Conservation (phyloP, 495 filamentous ascomycete genomes). For the Penicillium fimorum region DNA sequence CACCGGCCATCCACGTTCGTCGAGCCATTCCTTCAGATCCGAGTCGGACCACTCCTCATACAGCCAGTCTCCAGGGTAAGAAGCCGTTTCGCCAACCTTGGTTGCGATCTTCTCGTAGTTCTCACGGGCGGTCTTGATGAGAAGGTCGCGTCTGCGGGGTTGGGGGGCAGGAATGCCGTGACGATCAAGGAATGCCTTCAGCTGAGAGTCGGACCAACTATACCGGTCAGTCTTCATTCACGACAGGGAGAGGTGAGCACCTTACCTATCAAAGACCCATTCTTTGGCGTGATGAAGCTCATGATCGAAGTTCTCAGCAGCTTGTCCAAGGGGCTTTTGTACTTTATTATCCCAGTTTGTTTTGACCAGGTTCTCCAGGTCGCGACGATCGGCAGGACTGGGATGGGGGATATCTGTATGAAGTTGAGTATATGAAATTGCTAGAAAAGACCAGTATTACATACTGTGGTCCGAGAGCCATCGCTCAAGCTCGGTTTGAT, state of each 20-base stretch:
- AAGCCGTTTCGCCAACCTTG: slow-evolving; percentile 74
- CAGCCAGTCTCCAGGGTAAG: slow-evolving; percentile 95
- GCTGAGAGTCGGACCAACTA: slow-evolving; percentile 79
- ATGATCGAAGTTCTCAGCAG: slow-evolving; percentile 67
- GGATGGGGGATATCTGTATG: slow-evolving; percentile 75
- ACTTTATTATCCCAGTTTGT: slow-evolving; percentile 79
- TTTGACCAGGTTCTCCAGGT: slow-evolving; percentile 81
- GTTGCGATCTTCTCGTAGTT: slow-evolving; percentile 80
- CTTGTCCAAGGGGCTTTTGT: slow-evolving; percentile 68
- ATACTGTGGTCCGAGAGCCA: slow-evolving; percentile 86
- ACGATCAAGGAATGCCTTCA: slow-evolving; percentile 90
- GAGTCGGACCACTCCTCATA: slow-evolving; percentile 84
- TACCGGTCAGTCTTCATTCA: slow-evolving; percentile 21
- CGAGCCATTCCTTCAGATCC: slow-evolving; percentile 78
- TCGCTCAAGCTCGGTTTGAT: slow-evolving; percentile 93
- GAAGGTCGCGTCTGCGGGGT: slow-evolving; percentile 78
- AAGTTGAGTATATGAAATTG: slow-evolving; percentile 9
- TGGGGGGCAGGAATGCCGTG: slow-evolving; percentile 78
- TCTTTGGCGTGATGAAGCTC: slow-evolving; percentile 72
- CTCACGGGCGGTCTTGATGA: slow-evolving; percentile 72
- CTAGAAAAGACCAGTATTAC: neutral
- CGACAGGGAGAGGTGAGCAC: slow-evolving; percentile 9
- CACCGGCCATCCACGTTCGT: slow-evolving; percentile 81
- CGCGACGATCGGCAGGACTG: slow-evolving; percentile 77
- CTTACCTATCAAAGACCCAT: slow-evolving; percentile 93